Evolutionary conservation across 2,329 filamentous ascomycete genomes (phyloP).

Genomic region (Periglandula ipomoeae): DNA sequence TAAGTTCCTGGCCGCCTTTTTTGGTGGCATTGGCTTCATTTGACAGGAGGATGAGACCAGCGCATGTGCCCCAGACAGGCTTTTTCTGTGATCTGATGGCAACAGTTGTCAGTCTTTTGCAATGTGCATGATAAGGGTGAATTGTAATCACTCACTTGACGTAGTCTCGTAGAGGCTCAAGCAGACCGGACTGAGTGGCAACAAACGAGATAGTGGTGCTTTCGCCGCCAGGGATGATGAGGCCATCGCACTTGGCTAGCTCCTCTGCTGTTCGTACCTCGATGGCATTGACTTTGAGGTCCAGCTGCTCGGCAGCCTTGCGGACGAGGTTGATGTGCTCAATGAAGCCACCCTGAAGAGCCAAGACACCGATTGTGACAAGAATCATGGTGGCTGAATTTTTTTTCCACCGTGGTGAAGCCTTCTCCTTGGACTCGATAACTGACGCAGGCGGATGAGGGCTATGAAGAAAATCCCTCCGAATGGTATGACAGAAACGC

Average conservation of each 20-base stretch:
- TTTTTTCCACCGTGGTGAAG: neutral
- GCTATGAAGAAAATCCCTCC: no score
- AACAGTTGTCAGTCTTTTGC: neutral
- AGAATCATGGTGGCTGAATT: constrained; percentile 16
- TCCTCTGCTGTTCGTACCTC: constrained; percentile 72
- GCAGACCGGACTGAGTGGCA: constrained; percentile 67
- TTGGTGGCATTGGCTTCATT: constrained; percentile 84
- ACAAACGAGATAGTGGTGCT: constrained; percentile 90
- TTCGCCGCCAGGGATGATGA: constrained; percentile 90
- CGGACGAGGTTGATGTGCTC: constrained; percentile 76
- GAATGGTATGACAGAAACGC: no score
- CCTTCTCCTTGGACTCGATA: no score
- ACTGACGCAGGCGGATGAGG: no score
- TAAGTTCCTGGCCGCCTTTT: constrained; percentile 82
- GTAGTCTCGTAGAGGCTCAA: constrained; percentile 80
- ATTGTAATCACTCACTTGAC: constrained; percentile 60
- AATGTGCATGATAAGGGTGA: neutral
- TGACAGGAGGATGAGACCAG: constrained; percentile 83
- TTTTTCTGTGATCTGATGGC: constrained; percentile 56
- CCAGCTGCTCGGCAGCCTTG: constrained; percentile 50
- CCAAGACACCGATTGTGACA: constrained; percentile 52
- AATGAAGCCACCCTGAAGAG: constrained; percentile 86
- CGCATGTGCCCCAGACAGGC: constrained; percentile 93
- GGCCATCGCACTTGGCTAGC: constrained; percentile 64
- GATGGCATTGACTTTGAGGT: constrained; percentile 49